Evolutionary conservation across 805 yeast species (phyloP), one percentile per base, ranked within the genome.

Genomic region (Starmerella ratchasimensis): DNA sequence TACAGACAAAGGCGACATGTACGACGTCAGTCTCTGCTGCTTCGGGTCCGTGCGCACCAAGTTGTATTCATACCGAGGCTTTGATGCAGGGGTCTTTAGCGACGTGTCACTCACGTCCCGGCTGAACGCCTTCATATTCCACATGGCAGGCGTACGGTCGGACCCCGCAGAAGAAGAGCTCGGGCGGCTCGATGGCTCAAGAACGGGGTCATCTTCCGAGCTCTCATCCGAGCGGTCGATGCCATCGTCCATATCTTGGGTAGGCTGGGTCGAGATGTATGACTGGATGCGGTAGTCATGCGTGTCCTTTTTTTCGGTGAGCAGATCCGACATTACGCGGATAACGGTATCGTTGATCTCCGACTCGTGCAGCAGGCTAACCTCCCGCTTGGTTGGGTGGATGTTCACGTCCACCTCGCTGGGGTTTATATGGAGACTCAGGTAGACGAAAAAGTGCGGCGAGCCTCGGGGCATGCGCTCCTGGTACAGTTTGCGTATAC

Each of bases 381-480:
- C 96, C 50, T 88, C 96, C 41, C 88, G 68, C 49, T 90, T 90
- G 0, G 97, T 88, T 0, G 98, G 98, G 53, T 90, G 98, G 11
- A 90, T 76, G 54, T 90, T 90, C 13, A 90, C 97, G 55, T 90
- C 98, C 6, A 90, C 66, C 43, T 76, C 75, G 24, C 59, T 60
- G 1, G 95, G 80, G 17, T 66, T 62, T 2, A 90, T 72, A 15
- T 62, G 61, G n/a, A 90, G 54, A 33, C 80, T 66, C 36, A 90
- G 41, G 56, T 84, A 90, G 1, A 81, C 66, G 53, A 90, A 90
- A 0, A 93, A 78, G 46, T 67, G 72, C 11, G 38, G 37, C 31
- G 64, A 65, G 0, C 93, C 93, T 47, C 77, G 80, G 0, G 96
- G 95, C 15, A 88, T 57, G 52, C 70, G 80, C 3, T 68, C 58